Base-by-base conservation (phyloP, 805 yeast species). In the Yarrowia yakushimensis region DNA sequence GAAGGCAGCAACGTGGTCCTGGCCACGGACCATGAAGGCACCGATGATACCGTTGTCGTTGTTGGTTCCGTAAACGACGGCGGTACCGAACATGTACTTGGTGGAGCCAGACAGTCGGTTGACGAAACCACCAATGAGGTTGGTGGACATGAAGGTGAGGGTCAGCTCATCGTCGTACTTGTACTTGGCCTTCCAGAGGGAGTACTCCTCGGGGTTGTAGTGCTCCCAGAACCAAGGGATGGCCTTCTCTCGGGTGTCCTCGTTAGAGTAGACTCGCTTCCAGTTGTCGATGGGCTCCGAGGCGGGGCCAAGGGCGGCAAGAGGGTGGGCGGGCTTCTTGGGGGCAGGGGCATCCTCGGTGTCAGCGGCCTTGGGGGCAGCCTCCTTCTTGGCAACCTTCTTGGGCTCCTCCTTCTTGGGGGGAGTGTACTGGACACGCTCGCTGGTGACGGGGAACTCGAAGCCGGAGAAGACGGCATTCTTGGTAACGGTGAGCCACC, bases 211-310 rank as follows among this genome's bases (percentile, higher is more conserved):
- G 67, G 94, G 85, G 80, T 93, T 87, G 83, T 82, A 93, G 81
- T 88, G 86, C 76, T 87, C 88, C 97, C 97, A 94, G 92, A 93
- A 94, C 92, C 93, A 94, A 76, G 98, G 98, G 69, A 93, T 82
- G 69, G 97, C 96, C 69, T 78, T 85, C 75, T 85, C 86, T 80
- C 97, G 89, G 75, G 98, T 93, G 72, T 94, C 98, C 80, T 90
- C 93, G 84, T 93, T 94, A 67, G 97, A 91, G 87, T 94, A 93
- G 69, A 79, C 79, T 81, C 97, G 88, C 85, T 94, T 94, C 96
- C 97, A 92, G 78, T 90, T 94, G 74, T 93, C 97, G 66, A 93
- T 72, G 66, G 84, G 78, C 70, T 85, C 79, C 66, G 86, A 72
- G 65, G 90, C 76, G 74, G 83, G 86, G 71, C 94, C 96, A 67